phyloP scores from a whole-genome alignment of 1,284 basidiomycete species.

The Xerocomus minutiporus region DNA sequence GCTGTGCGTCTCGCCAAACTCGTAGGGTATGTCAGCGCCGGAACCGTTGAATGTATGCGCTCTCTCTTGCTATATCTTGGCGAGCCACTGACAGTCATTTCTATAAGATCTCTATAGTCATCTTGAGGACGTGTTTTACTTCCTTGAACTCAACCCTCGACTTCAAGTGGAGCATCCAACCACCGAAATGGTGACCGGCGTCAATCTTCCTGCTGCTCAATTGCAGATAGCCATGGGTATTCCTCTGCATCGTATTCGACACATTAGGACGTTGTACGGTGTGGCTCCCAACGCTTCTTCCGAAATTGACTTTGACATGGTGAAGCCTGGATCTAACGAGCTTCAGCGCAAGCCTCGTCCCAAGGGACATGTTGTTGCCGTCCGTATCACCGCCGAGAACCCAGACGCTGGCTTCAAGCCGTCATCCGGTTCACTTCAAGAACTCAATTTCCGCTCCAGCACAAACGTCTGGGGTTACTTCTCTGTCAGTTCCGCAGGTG shows the following conservation, averaged over 20 bases:
- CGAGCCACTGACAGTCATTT: conserved; percentile 8
- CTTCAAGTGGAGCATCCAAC: conserved; percentile 99
- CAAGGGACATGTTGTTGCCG: conserved; percentile 98
- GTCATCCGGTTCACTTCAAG: conserved; percentile 93
- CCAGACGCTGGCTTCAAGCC: conserved; percentile 99
- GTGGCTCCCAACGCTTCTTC: conserved; percentile 83
- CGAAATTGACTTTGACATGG: conserved; percentile 96
- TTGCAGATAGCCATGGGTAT: conserved; percentile 99
- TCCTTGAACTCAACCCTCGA: conserved; percentile 99
- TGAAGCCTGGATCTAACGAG: conserved; percentile 79
- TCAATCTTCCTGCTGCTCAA: conserved; percentile 97
- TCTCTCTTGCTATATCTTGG: neutral
- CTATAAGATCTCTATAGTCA: conserved; percentile 90
- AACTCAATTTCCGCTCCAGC: conserved; percentile 98
- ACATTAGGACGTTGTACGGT: conserved; percentile 96
- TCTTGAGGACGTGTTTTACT: conserved; percentile 90
- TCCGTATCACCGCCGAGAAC: conserved; percentile 99
- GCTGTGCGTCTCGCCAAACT: conserved; percentile 97
- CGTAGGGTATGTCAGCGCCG: conserved; percentile 98
- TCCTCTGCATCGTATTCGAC: conserved; percentile 91
- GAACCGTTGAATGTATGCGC: conserved; percentile 90
- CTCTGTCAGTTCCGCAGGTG: conserved; percentile 93
- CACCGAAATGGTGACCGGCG: conserved; percentile 98
- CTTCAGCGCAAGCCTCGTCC: conserved; percentile 94
- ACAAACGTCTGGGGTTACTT: conserved; percentile 99